A percentile compares a stretch with the other conserved stretches of the same genome.
These are phyloP conservation scores for Macrophomina tecta DNA, from an alignment of 2,329 filamentous ascomycete genomes.

Conservation along the genomic window DNA sequence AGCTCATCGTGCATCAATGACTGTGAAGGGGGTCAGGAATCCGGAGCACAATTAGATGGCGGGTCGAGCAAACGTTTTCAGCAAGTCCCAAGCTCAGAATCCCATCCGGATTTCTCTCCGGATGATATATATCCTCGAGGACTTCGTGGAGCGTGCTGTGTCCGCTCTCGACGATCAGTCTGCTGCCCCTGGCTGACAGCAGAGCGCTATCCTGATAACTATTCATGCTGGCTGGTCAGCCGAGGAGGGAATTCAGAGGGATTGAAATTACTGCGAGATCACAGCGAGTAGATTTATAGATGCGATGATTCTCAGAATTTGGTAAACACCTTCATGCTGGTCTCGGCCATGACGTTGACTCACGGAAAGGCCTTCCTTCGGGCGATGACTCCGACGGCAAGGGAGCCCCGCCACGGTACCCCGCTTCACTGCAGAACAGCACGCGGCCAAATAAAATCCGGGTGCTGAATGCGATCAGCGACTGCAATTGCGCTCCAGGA, in stretches of 20 bases:
- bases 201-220: background rate
- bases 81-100: constrained; percentile 60
- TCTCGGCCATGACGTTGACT: background rate
- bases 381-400: background rate
- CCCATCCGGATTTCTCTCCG: constrained; percentile 49
- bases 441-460: too few species aligned
- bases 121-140: constrained; percentile 53
- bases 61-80: constrained; percentile 48
- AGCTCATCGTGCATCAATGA: constrained; percentile 57
- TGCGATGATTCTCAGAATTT: background rate
- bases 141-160: constrained; percentile 39
- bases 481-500: too few species aligned
- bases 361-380: background rate
- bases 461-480: too few species aligned
- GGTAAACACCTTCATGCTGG: too few species aligned
- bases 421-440: background rate
- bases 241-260: too few species aligned
- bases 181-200: background rate
- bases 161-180: background rate
- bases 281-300: background rate
- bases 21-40: background rate
- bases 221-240: background rate
- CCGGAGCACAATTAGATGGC: too few species aligned
- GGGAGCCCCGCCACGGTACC: background rate
- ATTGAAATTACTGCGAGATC: background rate